These are phyloP conservation scores for Xylaria sp. DNA, from an alignment of 2,329 filamentous ascomycete species.

Conservation along the genomic window DNA sequence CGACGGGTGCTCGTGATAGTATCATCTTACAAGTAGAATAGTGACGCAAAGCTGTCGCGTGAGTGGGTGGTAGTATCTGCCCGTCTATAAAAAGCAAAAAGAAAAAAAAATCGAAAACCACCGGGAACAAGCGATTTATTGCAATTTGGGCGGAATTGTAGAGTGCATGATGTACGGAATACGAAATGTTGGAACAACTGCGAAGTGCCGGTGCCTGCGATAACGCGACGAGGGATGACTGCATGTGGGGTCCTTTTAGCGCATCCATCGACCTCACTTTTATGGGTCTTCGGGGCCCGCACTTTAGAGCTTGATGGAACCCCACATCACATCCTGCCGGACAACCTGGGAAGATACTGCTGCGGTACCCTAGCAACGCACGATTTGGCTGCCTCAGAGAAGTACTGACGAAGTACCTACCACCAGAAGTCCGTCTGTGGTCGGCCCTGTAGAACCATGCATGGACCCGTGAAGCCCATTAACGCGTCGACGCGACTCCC, in stretches of 20 bases:
- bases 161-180: no score
- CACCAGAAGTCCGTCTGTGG: no score
- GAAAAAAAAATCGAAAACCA: no score
- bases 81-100: no score
- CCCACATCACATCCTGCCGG: neutral
- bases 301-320: neutral
- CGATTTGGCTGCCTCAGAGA: neutral
- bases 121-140: no score
- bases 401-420: neutral
- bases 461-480: constrained; percentile 20
- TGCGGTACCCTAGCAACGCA: neutral
- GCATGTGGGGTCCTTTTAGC: no score
- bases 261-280: no score
- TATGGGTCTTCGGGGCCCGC: neutral
- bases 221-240: no score
- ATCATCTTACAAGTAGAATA: constrained; percentile 30
- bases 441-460: neutral
- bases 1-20: constrained; percentile 27
- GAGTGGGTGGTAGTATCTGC: neutral
- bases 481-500: constrained; percentile 30
- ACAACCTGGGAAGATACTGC: neutral
- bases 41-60: neutral
- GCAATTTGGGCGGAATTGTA: no score
- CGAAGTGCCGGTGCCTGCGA: no score
- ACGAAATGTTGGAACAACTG: no score